A percentile compares a stretch with the other conserved stretches of the same genome.
Evolutionary conservation across 2,329 filamentous ascomycete genomes (phyloP).

Genomic region (Colletotrichum orbiculare): DNA sequence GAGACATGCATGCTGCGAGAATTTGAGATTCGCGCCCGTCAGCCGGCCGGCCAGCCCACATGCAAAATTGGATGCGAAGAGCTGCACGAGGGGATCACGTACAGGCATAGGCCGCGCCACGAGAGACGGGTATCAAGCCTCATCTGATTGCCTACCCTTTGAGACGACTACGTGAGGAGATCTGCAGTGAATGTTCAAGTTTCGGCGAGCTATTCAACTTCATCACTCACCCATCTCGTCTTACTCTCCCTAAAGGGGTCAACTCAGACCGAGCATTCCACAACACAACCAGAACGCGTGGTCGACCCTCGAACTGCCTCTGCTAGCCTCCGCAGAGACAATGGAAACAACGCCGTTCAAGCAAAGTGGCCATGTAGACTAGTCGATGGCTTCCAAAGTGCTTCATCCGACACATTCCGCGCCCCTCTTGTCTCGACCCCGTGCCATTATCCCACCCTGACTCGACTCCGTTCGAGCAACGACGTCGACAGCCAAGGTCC

Average conservation of each 20-base stretch:
- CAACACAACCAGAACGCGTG: not conserved
- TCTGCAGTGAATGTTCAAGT: not conserved
- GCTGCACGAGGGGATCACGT: not conserved
- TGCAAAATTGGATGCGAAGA: constrained; percentile 10
- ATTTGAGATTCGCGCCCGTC: constrained; percentile 13
- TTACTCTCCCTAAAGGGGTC: not conserved
- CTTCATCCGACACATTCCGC: constrained; percentile 29
- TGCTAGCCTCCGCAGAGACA: constrained; percentile 11
- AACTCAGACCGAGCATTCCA: not conserved
- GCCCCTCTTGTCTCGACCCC: constrained; percentile 20
- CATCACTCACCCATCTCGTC: not conserved
- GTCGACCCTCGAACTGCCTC: not conserved
- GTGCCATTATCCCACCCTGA: not conserved
- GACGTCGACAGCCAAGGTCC: constrained; percentile 1
- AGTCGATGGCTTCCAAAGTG: constrained; percentile 4
- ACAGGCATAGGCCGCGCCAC: not conserved
- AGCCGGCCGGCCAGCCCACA: constrained; percentile 13
- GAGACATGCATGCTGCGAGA: constrained; percentile 27
- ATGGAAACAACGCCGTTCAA: constrained; percentile 9
- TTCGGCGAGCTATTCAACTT: not conserved
- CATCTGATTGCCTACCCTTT: not conserved
- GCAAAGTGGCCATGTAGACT: not conserved
- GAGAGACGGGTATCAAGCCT: constrained; percentile 13
- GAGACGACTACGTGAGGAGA: not conserved
- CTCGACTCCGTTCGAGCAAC: not conserved